phyloP scores from a whole-genome alignment of 495 filamentous ascomycete species.

The Penicillium coffeae region DNA sequence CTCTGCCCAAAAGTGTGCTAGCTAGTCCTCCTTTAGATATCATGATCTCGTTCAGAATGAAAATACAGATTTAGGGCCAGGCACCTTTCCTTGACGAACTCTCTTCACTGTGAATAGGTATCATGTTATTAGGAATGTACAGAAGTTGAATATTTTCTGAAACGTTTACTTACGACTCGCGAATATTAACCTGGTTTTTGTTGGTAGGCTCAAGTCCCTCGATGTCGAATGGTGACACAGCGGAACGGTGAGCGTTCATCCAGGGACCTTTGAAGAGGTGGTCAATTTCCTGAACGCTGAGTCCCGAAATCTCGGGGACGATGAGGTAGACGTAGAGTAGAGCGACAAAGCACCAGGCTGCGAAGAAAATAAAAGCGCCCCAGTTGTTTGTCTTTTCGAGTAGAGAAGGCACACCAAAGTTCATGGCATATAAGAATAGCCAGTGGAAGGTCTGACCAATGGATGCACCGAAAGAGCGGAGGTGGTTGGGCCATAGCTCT shows the following conservation, averaged over 20 bases:
- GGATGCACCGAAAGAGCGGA: constrained; percentile 16
- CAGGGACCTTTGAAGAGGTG: constrained; percentile 6
- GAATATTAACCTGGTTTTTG: neutral
- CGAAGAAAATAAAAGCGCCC: constrained; percentile 21
- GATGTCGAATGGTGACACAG: neutral
- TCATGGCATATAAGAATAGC: constrained; percentile 17
- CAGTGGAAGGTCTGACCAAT: constrained; percentile 18
- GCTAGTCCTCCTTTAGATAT: too few relatives aligned
- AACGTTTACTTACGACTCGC: neutral
- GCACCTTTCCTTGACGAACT: too few relatives aligned
- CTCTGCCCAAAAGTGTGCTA: neutral
- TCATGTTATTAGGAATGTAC: too few relatives aligned
- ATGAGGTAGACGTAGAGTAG: constrained; percentile 36
- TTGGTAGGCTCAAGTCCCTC: neutral
- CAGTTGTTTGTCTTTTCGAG: constrained; percentile 9
- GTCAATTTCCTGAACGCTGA: constrained; percentile 11
- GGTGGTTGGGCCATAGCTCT: constrained; percentile 20
- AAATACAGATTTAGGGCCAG: too few relatives aligned
- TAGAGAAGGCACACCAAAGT: constrained; percentile 7
- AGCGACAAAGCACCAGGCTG: constrained; percentile 5
- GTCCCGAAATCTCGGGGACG: constrained; percentile 15
- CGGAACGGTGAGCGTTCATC: neutral
- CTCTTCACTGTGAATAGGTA: too few relatives aligned
- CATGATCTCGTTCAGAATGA: too few relatives aligned
- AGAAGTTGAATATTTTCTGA: too few relatives aligned